Evolutionary conservation across 2,329 filamentous ascomycete species (phyloP).

Genomic region (Alternaria rosae): DNA sequence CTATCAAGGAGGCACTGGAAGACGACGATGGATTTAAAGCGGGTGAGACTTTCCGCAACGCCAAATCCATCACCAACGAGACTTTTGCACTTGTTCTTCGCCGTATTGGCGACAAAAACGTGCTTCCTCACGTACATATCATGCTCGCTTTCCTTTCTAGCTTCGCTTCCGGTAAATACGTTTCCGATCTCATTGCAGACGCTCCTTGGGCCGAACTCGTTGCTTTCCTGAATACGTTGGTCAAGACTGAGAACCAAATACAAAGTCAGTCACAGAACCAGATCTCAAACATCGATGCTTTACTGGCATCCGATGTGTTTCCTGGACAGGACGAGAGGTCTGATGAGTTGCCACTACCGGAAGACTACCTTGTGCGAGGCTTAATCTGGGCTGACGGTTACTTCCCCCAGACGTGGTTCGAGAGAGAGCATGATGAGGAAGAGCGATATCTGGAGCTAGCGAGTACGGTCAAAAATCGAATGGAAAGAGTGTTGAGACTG

Average conservation of each 20-base stretch:
- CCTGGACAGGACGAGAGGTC: conserved; percentile 51
- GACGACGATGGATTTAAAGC: conserved; percentile 11
- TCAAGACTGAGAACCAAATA: conserved; percentile 44
- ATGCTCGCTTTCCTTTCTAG: conserved; percentile 66
- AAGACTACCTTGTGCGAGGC: conserved; percentile 73
- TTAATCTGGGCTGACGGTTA: conserved; percentile 67
- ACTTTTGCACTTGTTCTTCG: conserved; percentile 59
- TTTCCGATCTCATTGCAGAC: conserved; percentile 36
- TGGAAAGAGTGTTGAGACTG: conserved; percentile 67
- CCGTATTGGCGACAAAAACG: conserved; percentile 64
- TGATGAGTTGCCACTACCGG: conserved; percentile 66
- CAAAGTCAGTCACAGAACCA: conserved; percentile 10
- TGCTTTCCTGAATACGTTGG: conserved; percentile 62
- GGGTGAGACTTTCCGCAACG: conserved; percentile 38
- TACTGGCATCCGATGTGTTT: conserved; percentile 51
- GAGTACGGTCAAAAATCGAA: conserved; percentile 65
- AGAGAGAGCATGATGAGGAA: conserved; percentile 69
- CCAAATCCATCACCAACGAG: conserved; percentile 53
- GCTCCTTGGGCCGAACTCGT: conserved; percentile 64
- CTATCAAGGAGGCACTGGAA: conserved; percentile 15
- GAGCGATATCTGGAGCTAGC: conserved; percentile 70
- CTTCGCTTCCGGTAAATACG: conserved; percentile 49
- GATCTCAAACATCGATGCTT: conserved; percentile 41
- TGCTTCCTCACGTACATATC: conserved; percentile 69
- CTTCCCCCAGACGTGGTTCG: conserved; percentile 68